These are phyloP conservation scores for Sclerotinia spermophila DNA, from an alignment of 2,329 filamentous ascomycete species.

Conservation along the genomic window DNA sequence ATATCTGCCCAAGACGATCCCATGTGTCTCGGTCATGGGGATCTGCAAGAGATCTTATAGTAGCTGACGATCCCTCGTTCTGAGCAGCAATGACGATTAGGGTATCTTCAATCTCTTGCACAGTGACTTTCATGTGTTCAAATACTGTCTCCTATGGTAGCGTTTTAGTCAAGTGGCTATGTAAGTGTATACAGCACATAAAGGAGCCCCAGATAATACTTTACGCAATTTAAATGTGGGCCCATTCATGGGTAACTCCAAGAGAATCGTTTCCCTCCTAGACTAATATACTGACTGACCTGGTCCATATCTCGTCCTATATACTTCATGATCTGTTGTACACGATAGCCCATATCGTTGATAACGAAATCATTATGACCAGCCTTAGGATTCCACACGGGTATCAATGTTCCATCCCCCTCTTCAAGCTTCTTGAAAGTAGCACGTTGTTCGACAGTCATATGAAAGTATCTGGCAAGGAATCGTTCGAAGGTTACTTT, in stretches of 20 bases:
- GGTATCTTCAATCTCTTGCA: slow-evolving; percentile 68
- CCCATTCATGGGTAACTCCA: not conserved
- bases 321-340: slow-evolving; percentile 23
- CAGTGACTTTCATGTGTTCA: slow-evolving; percentile 46
- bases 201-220: not conserved
- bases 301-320: slow-evolving; percentile 15
- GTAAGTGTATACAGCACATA: not conserved
- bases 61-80: slow-evolving; percentile 67
- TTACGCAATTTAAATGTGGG: not conserved
- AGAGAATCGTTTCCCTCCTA: not conserved
- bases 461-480: slow-evolving; percentile 48
- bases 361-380: not conserved
- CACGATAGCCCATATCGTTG: slow-evolving; percentile 11
- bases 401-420: not conserved
- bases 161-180: not conserved
- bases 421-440: not conserved
- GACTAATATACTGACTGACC: slow-evolving; percentile 11
- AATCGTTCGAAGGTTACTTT: slow-evolving; percentile 58
- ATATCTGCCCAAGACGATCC: slow-evolving; percentile 49
- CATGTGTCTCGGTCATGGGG: slow-evolving; percentile 8
- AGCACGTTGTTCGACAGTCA: not conserved
- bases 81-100: slow-evolving; percentile 65
- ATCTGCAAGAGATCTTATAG: slow-evolving; percentile 44
- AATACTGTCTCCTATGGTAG: not conserved
- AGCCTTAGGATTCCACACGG: not conserved